Evolutionary conservation across 192 early-diverging fungal genomes (phyloP).

Genomic region (Backusella parvicylindrica): DNA sequence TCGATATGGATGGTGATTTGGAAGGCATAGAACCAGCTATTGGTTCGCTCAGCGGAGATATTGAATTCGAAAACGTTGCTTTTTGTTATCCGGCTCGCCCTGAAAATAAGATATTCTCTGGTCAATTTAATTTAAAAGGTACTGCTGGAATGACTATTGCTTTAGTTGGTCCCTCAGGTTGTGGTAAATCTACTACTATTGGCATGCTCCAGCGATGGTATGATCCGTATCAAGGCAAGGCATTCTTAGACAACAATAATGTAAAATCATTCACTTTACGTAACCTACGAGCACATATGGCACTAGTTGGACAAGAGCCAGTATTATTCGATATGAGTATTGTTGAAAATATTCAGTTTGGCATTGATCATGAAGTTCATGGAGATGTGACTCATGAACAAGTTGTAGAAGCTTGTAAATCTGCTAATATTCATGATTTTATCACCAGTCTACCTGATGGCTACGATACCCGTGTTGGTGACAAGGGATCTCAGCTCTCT

Average conservation of each 20-base stretch:
- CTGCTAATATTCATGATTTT: slow-evolving; percentile 66
- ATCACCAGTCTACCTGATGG: slow-evolving; percentile 52
- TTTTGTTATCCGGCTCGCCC: slow-evolving; percentile 71
- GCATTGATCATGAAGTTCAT: slow-evolving; percentile 35
- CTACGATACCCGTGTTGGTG: slow-evolving; percentile 66
- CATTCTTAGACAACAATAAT: slow-evolving; percentile 56
- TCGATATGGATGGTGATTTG: slow-evolving; percentile 60
- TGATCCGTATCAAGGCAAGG: slow-evolving; percentile 60
- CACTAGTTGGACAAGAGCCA: slow-evolving; percentile 93
- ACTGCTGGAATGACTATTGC: slow-evolving; percentile 76
- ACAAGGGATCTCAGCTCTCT: slow-evolving; percentile 57
- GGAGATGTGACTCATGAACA: slow-evolving; percentile 45
- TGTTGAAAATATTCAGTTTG: slow-evolving; percentile 86
- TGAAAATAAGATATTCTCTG: slow-evolving; percentile 45
- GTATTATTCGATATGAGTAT: slow-evolving; percentile 86
- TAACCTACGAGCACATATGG: slow-evolving; percentile 70
- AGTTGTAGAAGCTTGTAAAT: slow-evolving; percentile 50
- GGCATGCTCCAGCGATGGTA: slow-evolving; percentile 76
- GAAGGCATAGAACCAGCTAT: slow-evolving; percentile 32
- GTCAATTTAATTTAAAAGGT: slow-evolving; percentile 45
- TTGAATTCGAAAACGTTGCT: slow-evolving; percentile 36
- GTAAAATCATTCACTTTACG: slow-evolving; percentile 60
- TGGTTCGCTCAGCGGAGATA: slow-evolving; percentile 28
- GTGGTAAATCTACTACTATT: slow-evolving; percentile 76
- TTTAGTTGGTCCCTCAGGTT: slow-evolving; percentile 82